Conservation (phyloP, 2,329 filamentous ascomycete species). For the Gyromitra esculenta region DNA sequence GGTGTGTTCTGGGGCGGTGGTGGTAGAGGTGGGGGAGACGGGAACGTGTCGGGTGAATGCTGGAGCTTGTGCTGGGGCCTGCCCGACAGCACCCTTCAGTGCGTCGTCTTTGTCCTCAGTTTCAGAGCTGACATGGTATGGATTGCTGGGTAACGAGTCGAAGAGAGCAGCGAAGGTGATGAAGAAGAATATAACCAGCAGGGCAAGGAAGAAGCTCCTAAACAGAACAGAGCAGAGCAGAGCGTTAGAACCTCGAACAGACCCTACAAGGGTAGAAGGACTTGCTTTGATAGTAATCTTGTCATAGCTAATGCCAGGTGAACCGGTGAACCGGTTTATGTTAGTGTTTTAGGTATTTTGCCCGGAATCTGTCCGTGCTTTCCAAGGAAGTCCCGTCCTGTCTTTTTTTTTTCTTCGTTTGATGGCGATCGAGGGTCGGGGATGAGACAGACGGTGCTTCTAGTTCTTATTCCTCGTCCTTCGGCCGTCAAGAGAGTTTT, state of each 20-base stretch:
- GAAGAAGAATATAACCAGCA: conserved; percentile 55
- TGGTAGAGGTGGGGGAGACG: conserved; percentile 7
- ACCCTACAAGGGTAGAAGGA: background rate
- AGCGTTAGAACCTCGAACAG: conserved; percentile 11
- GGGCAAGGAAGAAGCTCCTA: conserved; percentile 54
- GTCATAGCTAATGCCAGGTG: conserved; percentile 25
- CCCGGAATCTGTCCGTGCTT: conserved; percentile 7
- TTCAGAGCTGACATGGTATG: conserved; percentile 15
- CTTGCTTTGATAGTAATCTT: conserved; percentile 48
- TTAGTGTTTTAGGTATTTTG: background rate
- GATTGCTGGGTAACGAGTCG: conserved; percentile 37
- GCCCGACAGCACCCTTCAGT: conserved; percentile 53
- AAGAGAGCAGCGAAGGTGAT: conserved; percentile 55
- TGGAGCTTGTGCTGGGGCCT: conserved; percentile 47
- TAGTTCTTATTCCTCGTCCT: background rate
- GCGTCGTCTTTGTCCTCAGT: conserved; percentile 37
- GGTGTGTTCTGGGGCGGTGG: background rate
- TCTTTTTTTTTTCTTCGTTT: background rate
- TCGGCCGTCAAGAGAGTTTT: conserved; percentile 4
- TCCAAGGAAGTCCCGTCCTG: background rate
- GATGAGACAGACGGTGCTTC: conserved; percentile 6
- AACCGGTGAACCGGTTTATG: background rate
- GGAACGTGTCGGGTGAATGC: conserved; percentile 45
- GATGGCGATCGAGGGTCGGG: background rate
- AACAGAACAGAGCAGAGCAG: background rate